phyloP scores from a whole-genome alignment of 2,329 filamentous ascomycete genomes.

The Tolypocladium sp. region DNA sequence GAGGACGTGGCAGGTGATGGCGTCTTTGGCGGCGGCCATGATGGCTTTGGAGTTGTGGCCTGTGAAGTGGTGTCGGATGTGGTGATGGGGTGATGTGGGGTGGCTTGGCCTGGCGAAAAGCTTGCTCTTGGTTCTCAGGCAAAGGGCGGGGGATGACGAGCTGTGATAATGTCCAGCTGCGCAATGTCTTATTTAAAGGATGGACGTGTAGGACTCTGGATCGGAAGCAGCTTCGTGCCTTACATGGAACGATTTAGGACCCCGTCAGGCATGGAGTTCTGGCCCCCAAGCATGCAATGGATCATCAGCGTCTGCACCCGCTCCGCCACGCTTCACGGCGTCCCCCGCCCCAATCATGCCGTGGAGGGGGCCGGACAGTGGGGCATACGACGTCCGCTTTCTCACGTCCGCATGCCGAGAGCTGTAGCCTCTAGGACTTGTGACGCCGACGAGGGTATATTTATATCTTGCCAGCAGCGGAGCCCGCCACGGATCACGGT shows the following conservation, averaged over 20 bases:
- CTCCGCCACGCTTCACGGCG: not conserved
- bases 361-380: not conserved
- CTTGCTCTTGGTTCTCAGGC: not conserved
- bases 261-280: not conserved
- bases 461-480: not conserved
- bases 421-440: not conserved
- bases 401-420: not conserved
- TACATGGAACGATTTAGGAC: not conserved
- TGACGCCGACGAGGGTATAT: not conserved
- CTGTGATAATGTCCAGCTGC: not conserved
- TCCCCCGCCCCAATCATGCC: not conserved
- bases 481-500: not conserved
- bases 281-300: not conserved
- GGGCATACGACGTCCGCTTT: not conserved
- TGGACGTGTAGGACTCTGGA: not conserved
- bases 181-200: not conserved
- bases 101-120: not conserved
- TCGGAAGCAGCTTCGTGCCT: not conserved
- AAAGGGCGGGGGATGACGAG: not conserved
- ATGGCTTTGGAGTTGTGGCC: not conserved
- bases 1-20: conserved; percentile 81
- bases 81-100: not conserved
- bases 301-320: not conserved
- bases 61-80: not conserved
- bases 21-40: conserved; percentile 34